Evolutionary conservation across 176 grass and related monocot species (phyloP), one percentile per base, ranked within the genome.

Genomic region (Olyra latifolia): DNA sequence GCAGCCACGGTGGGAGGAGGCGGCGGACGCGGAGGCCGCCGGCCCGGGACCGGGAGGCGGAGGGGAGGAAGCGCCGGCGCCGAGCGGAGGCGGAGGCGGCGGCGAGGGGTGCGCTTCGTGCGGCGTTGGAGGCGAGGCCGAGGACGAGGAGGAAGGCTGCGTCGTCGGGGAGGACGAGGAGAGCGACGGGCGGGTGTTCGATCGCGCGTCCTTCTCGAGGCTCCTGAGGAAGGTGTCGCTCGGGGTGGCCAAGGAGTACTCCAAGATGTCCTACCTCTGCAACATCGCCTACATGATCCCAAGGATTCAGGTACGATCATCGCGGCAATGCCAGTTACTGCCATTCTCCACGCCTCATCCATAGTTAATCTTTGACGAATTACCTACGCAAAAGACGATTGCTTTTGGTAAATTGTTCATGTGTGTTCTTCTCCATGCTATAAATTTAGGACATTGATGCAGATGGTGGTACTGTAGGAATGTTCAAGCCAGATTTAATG

Each of bases 251-350:
- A 74, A 80, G 66, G 66, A 84, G 58, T 95, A 91, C 74, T 89
- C 86, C 45, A 99, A 86, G 80, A 82, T 95, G 81, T 91, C 92
- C 47, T 93, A 93, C 70, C 86, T 99, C 69, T 83, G 96, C 86
- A 91, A 87, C 77, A 84, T 99, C 55, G 74, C 96, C 6, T 99
- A 99, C 66, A 83, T 78, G 77, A 91, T 93, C 46, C 80, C 89
- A 47, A 88, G 42, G 66, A 95, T 99, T 47, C 79, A 91, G 91
- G 91, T 97, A 89, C 19, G 32, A 73, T 22, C 35, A 15, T 75
- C 27, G 10, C 20, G 57, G 64, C 68, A 49, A 65, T 83, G 42
- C 29, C 16, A 47, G 52, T 15, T n/a, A n/a, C 7, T 19, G 7
- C n/a, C 1, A 20, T 38, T 38, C 2, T 19, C 41, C 22, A 23